Evolutionary conservation across 441 rosid genomes (phyloP), one percentile per base, ranked within the genome.

Genomic region (Gossypium gossypioides): DNA sequence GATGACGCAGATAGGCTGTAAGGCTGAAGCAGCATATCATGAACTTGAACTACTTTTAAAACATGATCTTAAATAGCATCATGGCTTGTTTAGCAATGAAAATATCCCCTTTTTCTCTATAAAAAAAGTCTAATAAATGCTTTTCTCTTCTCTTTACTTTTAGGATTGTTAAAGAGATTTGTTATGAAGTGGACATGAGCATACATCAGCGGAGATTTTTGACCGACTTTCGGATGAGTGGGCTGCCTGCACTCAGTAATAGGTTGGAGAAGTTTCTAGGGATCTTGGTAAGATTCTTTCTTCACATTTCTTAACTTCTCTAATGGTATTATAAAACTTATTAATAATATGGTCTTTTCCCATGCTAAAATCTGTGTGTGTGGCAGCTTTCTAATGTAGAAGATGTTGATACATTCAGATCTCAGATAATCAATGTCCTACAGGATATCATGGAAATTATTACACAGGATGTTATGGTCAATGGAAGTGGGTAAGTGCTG

Each of bases 401-500:
- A 0, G 87, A 84, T 9, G 27, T 0, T 12, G 92, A 82, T 18
- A 15, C 37, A 13, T 82, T 84, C 86, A 85, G 51, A 82, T 76
- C 96, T 82, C 91, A 87, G 76, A 93, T 93, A 80, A 81, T 91
- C 80, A 90, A 91, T 85, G 78, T 88, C 78, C 97, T 96, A 40
- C 99, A 96, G 77, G 97, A 93, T 76, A 91, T 93, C 76, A 82
- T 93, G 74, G 99, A 96, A 82, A 88, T 96, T 74, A 86, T 93
- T 68, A 83, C 68, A 12, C 84, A 90, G 72, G 93, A 96, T 83
- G 75, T 93, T 62, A 93, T 93, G 98, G 51, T 61, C 68, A 79
- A 86, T 42, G 97, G 97, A 29, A 81, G 76, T 22, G 87, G 71
- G 99, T 96, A 87, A 91, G 98, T 86, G 67, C 74, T 72, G 72